Base-by-base conservation (phyloP, 208 protist genomes). In the Histomonas meleagridis region DNA sequence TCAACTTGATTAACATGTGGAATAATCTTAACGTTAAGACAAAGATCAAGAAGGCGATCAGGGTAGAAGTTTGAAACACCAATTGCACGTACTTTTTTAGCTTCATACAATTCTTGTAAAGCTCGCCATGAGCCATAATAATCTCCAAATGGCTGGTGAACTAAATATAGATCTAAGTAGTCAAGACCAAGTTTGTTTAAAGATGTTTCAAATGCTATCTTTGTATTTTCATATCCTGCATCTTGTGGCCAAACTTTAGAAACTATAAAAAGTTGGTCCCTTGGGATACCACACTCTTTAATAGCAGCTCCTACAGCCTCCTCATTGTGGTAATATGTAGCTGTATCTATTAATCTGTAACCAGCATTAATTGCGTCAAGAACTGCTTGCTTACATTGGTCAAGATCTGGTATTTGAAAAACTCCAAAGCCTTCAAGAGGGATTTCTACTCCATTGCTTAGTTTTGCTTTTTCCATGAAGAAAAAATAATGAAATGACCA, bases 111-210 rank as follows among this genome's bases (percentile, higher is more conserved):
- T n/a, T 53, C 78, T 60, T 90, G 21, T 5, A 90, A 62, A n/a
- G 48, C 78, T 10, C 78, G 78, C 23, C 78, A 38, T n/a, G 23
- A 10, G 5, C 53, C 23, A 28, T 90, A 60, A 53, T 62, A 60
- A 90, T 60, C 78, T n/a, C 16, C 7, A 10, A 12, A n/a, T 18
- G 97, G 97, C 95, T 96, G 98, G 92, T 98, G 97, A 51, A 98
- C 97, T n/a, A 98, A 94, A 93, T 97, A 98, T 18, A 97, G 94
- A 92, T 98, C 97, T 32, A 98, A 69, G 92, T 98, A 98, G 3
- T 95, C 93, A 26, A 90, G 53, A 1, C 38, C 48, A 5, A 90
- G 28, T 26, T 90, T 49, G 7, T 62, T 55, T 9, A 90, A 32
- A 62, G 79, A 62, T 43, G 38, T 90, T 53, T 40, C 3, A 40